Evolutionary conservation across 1,284 basidiomycete species (phyloP), one percentile per base, ranked within the genome.

Genomic region (Puccinia horiana): DNA sequence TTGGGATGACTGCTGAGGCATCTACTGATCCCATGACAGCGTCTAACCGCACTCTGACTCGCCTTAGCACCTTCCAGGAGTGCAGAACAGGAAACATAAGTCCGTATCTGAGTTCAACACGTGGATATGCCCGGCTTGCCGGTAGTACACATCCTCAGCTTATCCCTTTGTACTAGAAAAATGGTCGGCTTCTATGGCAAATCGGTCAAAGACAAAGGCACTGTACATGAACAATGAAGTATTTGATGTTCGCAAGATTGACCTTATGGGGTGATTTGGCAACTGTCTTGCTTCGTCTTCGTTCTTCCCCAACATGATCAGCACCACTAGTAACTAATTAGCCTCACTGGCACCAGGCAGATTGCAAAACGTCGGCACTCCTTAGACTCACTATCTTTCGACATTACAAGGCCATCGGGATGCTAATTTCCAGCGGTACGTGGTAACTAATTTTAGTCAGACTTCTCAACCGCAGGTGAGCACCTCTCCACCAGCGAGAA

Each of bases 131-230:
- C 32, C 37, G 18, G 63, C 63, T 12, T 42, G 37, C 37, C 63
- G 29, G 63, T 14, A 35, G 63, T 65, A 65, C 63, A 9, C 37
- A 65, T 65, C n/a, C 5, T 12, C 32, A 18, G 18, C 14, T 18
- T 65, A 65, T 65, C 63, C 63, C 63, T 65, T 65, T 65, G 63
- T 65, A 23, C n/a, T n/a, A n/a, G 58, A 61, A 32, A 61, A 61
- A 35, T 61, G 12, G 14, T 35, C n/a, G n/a, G n/a, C n/a, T n/a
- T 32, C 58, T 61, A 9, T 61, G 58, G n/a, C 32, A n/a, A 65
- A 16, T 65, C 63, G 63, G 23, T 37, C 63, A 65, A 65, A 65
- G 63, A 65, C 63, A 65, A 35, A 9, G 35, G 20, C 63, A 26
- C 29, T 26, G 5, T 18, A 35, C 32, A 61, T 61, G 58, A 29